A percentile compares a stretch with the other conserved stretches of the same genome.
These are phyloP conservation scores for Tillandsia fasciculata DNA, from an alignment of 176 grass and related monocot genomes.

Conservation along the genomic window DNA sequence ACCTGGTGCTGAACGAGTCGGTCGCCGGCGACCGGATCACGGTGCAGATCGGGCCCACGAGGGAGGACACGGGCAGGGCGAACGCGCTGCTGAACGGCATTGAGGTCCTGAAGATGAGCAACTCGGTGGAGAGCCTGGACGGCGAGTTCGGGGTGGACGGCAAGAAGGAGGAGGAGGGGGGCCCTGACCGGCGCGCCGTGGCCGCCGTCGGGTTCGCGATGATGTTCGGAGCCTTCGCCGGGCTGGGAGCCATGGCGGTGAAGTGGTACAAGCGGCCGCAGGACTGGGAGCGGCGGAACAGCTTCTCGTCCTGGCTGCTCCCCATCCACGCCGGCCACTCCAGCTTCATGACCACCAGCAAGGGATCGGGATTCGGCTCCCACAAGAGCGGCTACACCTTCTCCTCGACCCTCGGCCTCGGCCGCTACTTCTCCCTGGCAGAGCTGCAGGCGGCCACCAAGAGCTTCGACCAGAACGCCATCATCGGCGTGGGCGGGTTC, in stretches of 20 bases:
- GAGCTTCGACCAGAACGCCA: constrained; percentile 69
- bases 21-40: constrained; percentile 22
- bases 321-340: constrained; percentile 72
- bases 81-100: constrained; percentile 86
- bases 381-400: constrained; percentile 75
- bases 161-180: constrained; percentile 34
- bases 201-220: constrained; percentile 70
- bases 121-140: constrained; percentile 68
- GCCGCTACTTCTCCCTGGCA: constrained; percentile 62
- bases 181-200: constrained; percentile 25
- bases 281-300: constrained; percentile 79
- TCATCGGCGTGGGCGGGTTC: constrained; percentile 92
- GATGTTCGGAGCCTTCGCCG: constrained; percentile 79
- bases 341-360: constrained; percentile 48
- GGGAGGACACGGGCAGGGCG: constrained; percentile 42
- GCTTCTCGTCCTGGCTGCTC: constrained; percentile 97
- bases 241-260: constrained; percentile 70
- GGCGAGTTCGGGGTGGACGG: constrained; percentile 93
- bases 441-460: constrained; percentile 76
- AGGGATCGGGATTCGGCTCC: constrained; percentile 48
- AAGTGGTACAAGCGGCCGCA: constrained; percentile 77
- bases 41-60: constrained; percentile 58
- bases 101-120: constrained; percentile 87
- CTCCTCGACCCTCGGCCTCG: constrained; percentile 61
- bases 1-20: constrained; percentile 57